Base-by-base conservation (phyloP, 495 filamentous ascomycete genomes). In the Xylaria acuta region DNA sequence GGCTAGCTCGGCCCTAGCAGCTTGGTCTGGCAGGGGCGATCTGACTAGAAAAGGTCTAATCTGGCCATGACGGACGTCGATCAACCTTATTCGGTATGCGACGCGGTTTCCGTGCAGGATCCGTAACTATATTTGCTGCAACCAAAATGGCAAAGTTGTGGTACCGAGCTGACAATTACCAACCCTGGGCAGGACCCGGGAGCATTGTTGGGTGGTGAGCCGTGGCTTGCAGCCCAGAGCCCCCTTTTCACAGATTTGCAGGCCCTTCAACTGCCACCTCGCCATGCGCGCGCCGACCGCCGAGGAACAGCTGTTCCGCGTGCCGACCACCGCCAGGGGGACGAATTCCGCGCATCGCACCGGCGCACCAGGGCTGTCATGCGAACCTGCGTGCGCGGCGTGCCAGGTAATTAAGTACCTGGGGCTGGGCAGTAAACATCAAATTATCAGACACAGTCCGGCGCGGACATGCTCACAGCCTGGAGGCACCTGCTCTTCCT, bases 161-260 rank as follows among this genome's bases (percentile, higher is more conserved):
- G 62, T 20, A 64, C 34, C 41, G 22, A 32, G 41, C 22, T 65
- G 63, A 65, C 63, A 65, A 65, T 65, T 49, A 49, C 20, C 5
- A 49, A 2, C 5, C 22, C 5, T 22, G n/a, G n/a, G n/a, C n/a
- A n/a, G n/a, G n/a, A n/a, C 60, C 22, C 9, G 18, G 62, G 27
- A 16, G 54, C 27, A 34, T 59, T 59, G 30, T 59, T 34, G 3
- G 36, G 32, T 36, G 12, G 5, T 59, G 30, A 18, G 18, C 9
- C 3, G 36, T 38, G 36, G 7, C 36, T 30, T 59, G 54, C 54
- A 32, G 54, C 30, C 8, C 18, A 59, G 27, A 59, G 27, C 27
- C 5, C 27, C 32, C n/a, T n/a, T 12, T 32, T n/a, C 4, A 32
- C 49, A 3, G 49, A 38, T 7, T 38, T 3, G 5, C 43, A 47